These are phyloP conservation scores for Filobasidium uniguttulatum DNA, from an alignment of 1,284 basidiomycete species.

Conservation along the genomic window DNA sequence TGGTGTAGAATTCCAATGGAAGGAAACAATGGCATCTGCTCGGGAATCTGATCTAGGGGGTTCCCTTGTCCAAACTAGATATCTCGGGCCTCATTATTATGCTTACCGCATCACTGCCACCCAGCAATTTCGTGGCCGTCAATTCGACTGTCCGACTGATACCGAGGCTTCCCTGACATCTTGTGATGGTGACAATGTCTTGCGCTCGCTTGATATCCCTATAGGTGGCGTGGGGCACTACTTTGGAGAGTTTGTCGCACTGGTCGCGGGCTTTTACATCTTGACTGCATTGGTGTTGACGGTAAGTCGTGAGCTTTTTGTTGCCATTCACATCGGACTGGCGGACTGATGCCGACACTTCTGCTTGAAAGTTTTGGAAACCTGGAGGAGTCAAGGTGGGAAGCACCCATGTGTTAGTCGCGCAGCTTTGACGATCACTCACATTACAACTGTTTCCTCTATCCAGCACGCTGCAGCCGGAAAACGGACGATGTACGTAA, in stretches of 20 bases:
- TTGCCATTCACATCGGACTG: no score
- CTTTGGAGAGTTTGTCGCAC: slow-evolving; percentile 36
- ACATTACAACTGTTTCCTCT: no score
- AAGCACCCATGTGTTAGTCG: not conserved
- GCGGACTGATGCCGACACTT: not conserved
- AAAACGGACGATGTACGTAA: not conserved
- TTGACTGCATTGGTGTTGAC: slow-evolving; percentile 33
- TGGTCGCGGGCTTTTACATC: slow-evolving; percentile 28
- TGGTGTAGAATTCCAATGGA: no score
- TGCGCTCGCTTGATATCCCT: slow-evolving; percentile 33
- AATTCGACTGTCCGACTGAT: slow-evolving; percentile 35
- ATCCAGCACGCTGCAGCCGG: not conserved
- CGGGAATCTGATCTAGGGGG: no score
- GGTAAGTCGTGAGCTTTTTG: slow-evolving; percentile 14
- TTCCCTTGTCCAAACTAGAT: no score
- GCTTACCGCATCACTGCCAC: slow-evolving; percentile 32
- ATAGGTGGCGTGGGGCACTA: slow-evolving; percentile 31
- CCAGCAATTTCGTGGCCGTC: slow-evolving; percentile 35
- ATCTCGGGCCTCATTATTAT: slow-evolving; percentile 32
- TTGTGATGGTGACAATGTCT: slow-evolving; percentile 37
- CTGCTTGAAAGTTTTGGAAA: slow-evolving; percentile 21
- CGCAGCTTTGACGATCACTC: no score
- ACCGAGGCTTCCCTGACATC: slow-evolving; percentile 29
- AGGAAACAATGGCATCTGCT: no score
- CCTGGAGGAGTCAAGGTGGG: slow-evolving; percentile 35